A percentile compares a stretch with the other conserved stretches of the same genome.
These are phyloP conservation scores for Pyrus hybrid DNA, from an alignment of 331 rosid species.

Conservation along the genomic window DNA sequence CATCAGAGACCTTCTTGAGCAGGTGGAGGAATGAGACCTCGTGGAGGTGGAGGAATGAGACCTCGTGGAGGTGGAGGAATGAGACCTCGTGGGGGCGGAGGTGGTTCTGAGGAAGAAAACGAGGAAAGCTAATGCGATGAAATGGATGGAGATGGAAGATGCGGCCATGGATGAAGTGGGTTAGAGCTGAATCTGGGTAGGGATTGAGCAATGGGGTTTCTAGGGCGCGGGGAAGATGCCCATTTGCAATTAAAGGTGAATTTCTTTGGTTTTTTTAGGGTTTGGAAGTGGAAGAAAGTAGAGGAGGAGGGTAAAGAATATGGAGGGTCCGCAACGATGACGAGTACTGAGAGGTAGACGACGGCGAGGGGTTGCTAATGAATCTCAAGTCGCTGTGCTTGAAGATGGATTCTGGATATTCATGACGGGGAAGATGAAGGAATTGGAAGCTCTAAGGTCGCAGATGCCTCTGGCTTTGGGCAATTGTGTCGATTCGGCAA, in stretches of 20 bases:
- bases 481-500: slow-evolving; percentile 84
- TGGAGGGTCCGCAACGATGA: slow-evolving; percentile 23
- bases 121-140: slow-evolving; percentile 25
- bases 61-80: too few relatives aligned
- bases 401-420: slow-evolving; percentile 90
- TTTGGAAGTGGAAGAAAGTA: slow-evolving; percentile 38
- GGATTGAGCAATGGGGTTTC: slow-evolving; percentile 1
- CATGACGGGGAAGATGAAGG: slow-evolving; percentile 69
- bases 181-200: slow-evolving; percentile 35
- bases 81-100: too few relatives aligned
- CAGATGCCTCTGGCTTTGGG: slow-evolving; percentile 59
- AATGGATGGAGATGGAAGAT: slow-evolving; percentile 27
- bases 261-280: slow-evolving; percentile 34
- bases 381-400: slow-evolving; percentile 55
- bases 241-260: slow-evolving; percentile 35
- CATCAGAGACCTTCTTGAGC: too few relatives aligned
- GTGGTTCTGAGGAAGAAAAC: slow-evolving; percentile 38
- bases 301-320: slow-evolving; percentile 56
- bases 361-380: slow-evolving; percentile 52
- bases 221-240: slow-evolving; percentile 19
- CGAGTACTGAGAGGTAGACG: slow-evolving; percentile 75
- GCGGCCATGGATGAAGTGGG: slow-evolving; percentile 64
- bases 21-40: too few relatives aligned
- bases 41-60: slow-evolving; percentile 39
- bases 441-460: slow-evolving; percentile 57